Evolutionary conservation across 306 rosid genomes (phyloP).

Genomic region (Cucumis melo): DNA sequence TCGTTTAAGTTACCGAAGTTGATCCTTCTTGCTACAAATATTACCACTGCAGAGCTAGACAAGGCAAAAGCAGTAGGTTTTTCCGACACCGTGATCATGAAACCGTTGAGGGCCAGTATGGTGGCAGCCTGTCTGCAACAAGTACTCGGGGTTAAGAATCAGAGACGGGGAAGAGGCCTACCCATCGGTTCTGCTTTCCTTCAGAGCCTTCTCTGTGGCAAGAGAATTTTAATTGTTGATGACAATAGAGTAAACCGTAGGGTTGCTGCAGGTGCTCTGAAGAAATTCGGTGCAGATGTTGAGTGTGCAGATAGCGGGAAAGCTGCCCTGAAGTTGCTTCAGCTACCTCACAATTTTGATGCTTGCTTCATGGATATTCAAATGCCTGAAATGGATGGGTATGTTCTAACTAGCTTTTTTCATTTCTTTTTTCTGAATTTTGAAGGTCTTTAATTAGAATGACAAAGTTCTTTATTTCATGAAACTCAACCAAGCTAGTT

Average conservation of each 20-base stretch:
- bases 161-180: conserved; percentile 48
- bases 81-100: conserved; percentile 87
- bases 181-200: conserved; percentile 51
- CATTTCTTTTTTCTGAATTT: background rate
- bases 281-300: conserved; percentile 80
- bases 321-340: conserved; percentile 73
- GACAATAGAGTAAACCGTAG: conserved; percentile 78
- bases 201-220: conserved; percentile 53
- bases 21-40: conserved; percentile 82
- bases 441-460: background rate
- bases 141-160: conserved; percentile 67
- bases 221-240: conserved; percentile 85
- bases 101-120: conserved; percentile 92
- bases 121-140: conserved; percentile 98
- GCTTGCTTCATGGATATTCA: conserved; percentile 99
- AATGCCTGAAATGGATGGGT: conserved; percentile 99
- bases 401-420: conserved; percentile 3
- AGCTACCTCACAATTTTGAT: conserved; percentile 70
- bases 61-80: conserved; percentile 66
- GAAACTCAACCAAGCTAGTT: background rate
- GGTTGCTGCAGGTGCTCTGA: conserved; percentile 94
- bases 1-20: conserved; percentile 47
- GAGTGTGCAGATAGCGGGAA: conserved; percentile 81
- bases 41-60: conserved; percentile 44
- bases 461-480: background rate